These are phyloP conservation scores for Guadua angustifolia DNA, from an alignment of 176 grass and related monocot species.

Conservation along the genomic window DNA sequence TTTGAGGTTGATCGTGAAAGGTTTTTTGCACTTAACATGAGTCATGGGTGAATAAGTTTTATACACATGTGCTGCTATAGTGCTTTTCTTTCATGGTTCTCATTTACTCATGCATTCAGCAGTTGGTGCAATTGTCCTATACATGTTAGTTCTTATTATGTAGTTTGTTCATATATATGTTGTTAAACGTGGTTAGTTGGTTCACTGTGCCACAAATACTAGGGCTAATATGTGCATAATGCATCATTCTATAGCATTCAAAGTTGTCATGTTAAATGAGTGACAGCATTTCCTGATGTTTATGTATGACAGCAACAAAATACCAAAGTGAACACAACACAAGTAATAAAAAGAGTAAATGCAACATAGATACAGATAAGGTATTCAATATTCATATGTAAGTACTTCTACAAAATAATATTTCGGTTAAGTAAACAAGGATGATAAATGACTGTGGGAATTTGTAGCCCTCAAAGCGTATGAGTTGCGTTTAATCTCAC, in stretches of 20 bases:
- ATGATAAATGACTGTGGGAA: background rate
- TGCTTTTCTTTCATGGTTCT: too few species aligned
- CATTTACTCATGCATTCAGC: too few species aligned
- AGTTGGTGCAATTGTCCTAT: too few species aligned
- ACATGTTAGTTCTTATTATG: too few species aligned
- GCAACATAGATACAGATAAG: background rate
- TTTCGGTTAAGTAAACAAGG: background rate
- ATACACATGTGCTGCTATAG: too few species aligned
- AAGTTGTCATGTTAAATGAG: background rate
- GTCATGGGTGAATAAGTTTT: too few species aligned
- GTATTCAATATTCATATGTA: background rate
- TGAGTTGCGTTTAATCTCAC: too few species aligned
- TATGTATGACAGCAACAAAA: background rate
- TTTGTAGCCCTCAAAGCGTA: too few species aligned
- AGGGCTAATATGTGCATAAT: background rate
- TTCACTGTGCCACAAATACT: background rate
- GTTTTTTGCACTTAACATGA: too few species aligned
- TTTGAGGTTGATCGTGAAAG: too few species aligned
- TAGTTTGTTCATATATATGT: too few species aligned
- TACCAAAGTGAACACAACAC: slow-evolving; percentile 6
- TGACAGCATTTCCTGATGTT: background rate
- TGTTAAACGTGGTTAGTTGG: too few species aligned
- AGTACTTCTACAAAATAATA: background rate
- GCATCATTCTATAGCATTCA: background rate
- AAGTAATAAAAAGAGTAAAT: background rate